Conservation (phyloP, 2,329 filamentous ascomycete genomes). For the Pseudocercospora crystallina region DNA sequence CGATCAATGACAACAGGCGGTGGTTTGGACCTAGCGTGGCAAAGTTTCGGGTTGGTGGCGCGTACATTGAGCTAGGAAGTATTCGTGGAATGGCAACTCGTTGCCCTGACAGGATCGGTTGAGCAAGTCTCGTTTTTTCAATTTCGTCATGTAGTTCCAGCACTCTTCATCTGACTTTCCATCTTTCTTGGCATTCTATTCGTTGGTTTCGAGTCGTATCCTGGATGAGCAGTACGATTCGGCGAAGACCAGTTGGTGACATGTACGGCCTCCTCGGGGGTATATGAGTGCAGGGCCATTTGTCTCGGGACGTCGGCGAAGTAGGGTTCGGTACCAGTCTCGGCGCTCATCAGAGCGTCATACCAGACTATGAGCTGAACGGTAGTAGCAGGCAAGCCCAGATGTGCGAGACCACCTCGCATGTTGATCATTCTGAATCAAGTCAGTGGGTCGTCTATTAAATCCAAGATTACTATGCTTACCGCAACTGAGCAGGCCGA, state of each 20-base stretch:
- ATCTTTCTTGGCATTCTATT: not conserved
- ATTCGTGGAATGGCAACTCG: too few relatives aligned
- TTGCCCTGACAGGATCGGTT: too few relatives aligned
- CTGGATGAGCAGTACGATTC: constrained; percentile 18
- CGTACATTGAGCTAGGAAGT: too few relatives aligned
- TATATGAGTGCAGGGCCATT: constrained; percentile 16
- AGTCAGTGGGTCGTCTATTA: not conserved
- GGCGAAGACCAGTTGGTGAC: constrained; percentile 20
- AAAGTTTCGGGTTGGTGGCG: too few relatives aligned
- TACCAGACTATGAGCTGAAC: constrained; percentile 22
- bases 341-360: constrained; percentile 19
- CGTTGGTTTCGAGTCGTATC: constrained; percentile 13
- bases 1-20: too few relatives aligned
- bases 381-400: constrained; percentile 16
- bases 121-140: too few relatives aligned
- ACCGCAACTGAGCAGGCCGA: constrained; percentile 21
- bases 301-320: constrained; percentile 14
- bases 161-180: too few relatives aligned
- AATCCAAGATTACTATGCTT: not conserved
- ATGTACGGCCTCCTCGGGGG: constrained; percentile 20
- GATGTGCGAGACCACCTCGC: constrained; percentile 18
- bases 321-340: constrained; percentile 15
- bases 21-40: too few relatives aligned
- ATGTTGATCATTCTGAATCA: constrained; percentile 18
- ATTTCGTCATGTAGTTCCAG: too few relatives aligned